phyloP scores from a whole-genome alignment of 352 stramenopile genomes.

The Pythium brassicae region DNA sequence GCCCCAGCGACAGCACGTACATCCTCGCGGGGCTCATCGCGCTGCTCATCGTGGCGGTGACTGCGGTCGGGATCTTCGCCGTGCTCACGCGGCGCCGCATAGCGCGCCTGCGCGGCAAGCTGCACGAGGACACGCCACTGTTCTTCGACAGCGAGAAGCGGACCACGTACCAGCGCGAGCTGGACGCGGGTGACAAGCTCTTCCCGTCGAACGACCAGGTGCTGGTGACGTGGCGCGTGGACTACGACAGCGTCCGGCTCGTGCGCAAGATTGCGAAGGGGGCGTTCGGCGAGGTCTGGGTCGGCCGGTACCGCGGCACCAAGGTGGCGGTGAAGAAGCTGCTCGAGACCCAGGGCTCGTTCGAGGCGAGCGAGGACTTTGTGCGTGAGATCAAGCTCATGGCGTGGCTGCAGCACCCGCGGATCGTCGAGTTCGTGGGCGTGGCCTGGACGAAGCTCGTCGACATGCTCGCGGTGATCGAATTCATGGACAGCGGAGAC shows the following conservation, averaged over 20 bases:
- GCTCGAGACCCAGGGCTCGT: conserved; percentile 35
- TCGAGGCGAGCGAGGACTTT: conserved; percentile 57
- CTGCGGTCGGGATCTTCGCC: conserved; percentile 38
- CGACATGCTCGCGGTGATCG: conserved; percentile 63
- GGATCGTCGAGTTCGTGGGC: conserved; percentile 64
- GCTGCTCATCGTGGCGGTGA: conserved; percentile 28
- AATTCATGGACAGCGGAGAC: conserved; percentile 70
- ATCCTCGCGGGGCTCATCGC: conserved; percentile 35
- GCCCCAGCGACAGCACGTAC: conserved; percentile 40
- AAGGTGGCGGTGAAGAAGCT: conserved; percentile 62
- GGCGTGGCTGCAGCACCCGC: conserved; percentile 64
- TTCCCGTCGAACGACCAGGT: conserved; percentile 70
- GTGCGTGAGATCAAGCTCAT: conserved; percentile 69
- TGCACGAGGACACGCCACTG: conserved; percentile 68
- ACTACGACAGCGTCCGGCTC: conserved; percentile 65
- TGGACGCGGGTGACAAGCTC: conserved; percentile 51
- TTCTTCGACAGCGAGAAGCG: conserved; percentile 70
- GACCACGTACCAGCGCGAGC: conserved; percentile 50
- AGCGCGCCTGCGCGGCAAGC: conserved; percentile 34
- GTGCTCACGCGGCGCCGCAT: conserved; percentile 31
- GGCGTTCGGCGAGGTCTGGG: conserved; percentile 68
- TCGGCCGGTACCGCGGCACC: conserved; percentile 52
- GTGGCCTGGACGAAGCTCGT: conserved; percentile 67
- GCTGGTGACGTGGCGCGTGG: conserved; percentile 65
- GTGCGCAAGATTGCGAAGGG: conserved; percentile 62